phyloP scores from a whole-genome alignment of 2,329 filamentous ascomycete species.

The Immersiporthe knoxdaviesiana region DNA sequence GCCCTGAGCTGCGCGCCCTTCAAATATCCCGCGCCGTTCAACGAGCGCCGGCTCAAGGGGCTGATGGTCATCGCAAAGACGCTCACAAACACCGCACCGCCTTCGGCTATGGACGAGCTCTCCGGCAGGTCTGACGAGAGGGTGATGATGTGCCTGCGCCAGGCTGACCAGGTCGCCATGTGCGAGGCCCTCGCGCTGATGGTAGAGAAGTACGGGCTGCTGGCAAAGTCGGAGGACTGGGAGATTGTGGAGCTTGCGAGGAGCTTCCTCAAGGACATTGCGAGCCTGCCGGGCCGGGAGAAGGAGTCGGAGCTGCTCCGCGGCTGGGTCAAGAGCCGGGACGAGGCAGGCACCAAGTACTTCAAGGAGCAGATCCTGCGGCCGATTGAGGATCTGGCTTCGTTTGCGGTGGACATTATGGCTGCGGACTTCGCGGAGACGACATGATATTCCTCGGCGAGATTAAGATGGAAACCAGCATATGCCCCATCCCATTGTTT shows the following conservation, averaged over 20 bases:
- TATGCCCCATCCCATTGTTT: too few species aligned
- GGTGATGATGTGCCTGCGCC: slow-evolving; percentile 39
- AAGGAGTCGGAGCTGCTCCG: slow-evolving; percentile 48
- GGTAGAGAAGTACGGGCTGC: slow-evolving; percentile 46
- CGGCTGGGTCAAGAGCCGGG: slow-evolving; percentile 48
- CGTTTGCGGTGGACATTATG: slow-evolving; percentile 50
- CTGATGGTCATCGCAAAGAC: slow-evolving; percentile 57
- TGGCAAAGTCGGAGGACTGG: slow-evolving; percentile 51
- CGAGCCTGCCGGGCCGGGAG: slow-evolving; percentile 49
- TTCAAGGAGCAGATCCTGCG: slow-evolving; percentile 54
- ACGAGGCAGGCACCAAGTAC: slow-evolving; percentile 42
- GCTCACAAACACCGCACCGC: slow-evolving; percentile 52
- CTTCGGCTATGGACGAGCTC: slow-evolving; percentile 38
- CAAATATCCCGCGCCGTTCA: slow-evolving; percentile 54
- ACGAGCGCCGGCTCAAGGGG: slow-evolving; percentile 53
- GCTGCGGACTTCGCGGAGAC: slow-evolving; percentile 43
- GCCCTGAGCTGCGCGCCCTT: slow-evolving; percentile 54
- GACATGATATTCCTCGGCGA: not conserved
- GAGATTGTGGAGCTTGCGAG: slow-evolving; percentile 48
- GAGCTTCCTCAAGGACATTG: slow-evolving; percentile 54
- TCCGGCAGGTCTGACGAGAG: slow-evolving; percentile 35
- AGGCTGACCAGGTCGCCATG: slow-evolving; percentile 56
- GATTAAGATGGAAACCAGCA: not conserved
- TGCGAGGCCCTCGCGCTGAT: slow-evolving; percentile 58
- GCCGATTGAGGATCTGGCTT: slow-evolving; percentile 51